These are phyloP conservation scores for Cucurbitaria berberidis DNA, from an alignment of 2,329 filamentous ascomycete species.

Conservation along the genomic window DNA sequence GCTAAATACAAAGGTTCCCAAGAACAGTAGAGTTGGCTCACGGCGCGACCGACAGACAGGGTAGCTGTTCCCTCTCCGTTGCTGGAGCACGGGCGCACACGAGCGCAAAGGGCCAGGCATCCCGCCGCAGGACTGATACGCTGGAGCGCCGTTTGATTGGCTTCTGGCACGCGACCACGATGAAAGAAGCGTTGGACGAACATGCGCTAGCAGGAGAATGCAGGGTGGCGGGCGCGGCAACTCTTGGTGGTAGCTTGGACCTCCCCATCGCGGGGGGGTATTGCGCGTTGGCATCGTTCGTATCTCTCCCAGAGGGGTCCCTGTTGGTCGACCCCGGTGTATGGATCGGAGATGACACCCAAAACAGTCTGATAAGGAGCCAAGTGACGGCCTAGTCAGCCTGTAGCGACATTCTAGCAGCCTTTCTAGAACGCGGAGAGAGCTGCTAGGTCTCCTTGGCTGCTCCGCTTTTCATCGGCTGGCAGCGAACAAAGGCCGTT, in stretches of 20 bases:
- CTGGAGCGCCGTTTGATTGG: slow-evolving; percentile 21
- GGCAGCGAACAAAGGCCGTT: not conserved
- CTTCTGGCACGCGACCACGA: slow-evolving; percentile 18
- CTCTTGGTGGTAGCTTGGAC: slow-evolving; percentile 26
- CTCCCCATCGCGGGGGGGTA: slow-evolving; percentile 28
- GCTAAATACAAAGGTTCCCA: not conserved
- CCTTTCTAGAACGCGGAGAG: slow-evolving; percentile 27
- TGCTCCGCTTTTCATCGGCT: slow-evolving; percentile 14
- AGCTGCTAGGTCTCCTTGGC: slow-evolving; percentile 15
- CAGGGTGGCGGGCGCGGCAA: slow-evolving; percentile 21
- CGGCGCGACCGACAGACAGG: slow-evolving; percentile 37
- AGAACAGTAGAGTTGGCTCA: slow-evolving; percentile 13
- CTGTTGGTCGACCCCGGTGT: slow-evolving; percentile 14
- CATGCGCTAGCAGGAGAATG: slow-evolving; percentile 15
- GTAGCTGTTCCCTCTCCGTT: slow-evolving; percentile 22
- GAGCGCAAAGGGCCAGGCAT: slow-evolving; percentile 15
- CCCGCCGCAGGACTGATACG: slow-evolving; percentile 21
- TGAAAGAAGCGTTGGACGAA: slow-evolving; percentile 25
- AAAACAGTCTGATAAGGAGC: slow-evolving; percentile 23
- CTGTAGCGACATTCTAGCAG: slow-evolving; percentile 21
- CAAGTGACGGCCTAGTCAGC: not conserved
- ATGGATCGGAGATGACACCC: slow-evolving; percentile 24
- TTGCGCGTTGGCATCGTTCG: slow-evolving; percentile 25
- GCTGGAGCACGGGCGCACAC: slow-evolving; percentile 22
- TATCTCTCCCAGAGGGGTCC: slow-evolving; percentile 6